These are phyloP conservation scores for Microsporum ferrugineum DNA, from an alignment of 2,329 filamentous ascomycete genomes.

Conservation along the genomic window DNA sequence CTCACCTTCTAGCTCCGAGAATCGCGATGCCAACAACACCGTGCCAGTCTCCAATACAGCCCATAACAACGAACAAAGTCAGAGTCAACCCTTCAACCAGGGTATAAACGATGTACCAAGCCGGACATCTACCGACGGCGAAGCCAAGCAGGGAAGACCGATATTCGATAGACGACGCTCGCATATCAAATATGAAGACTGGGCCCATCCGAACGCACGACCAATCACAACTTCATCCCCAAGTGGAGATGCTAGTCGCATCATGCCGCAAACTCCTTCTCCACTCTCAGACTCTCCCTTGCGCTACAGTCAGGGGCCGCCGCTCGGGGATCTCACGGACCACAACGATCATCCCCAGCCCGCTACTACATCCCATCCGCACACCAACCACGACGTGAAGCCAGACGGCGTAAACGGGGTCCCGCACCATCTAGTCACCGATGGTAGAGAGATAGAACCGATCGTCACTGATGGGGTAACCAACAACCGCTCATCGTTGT, in stretches of 20 bases:
- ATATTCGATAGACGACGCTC: neutral
- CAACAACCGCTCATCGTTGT: neutral
- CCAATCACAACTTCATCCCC: neutral
- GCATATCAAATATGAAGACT: conserved; percentile 1
- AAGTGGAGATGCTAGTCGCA: neutral
- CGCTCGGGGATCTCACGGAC: neutral
- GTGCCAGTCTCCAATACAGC: neutral
- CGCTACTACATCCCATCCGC: neutral
- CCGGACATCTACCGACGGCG: neutral
- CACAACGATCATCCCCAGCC: neutral
- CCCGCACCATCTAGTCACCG: neutral
- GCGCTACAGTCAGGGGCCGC: neutral
- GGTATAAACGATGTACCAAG: neutral
- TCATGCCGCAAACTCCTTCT: neutral
- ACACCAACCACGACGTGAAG: neutral
- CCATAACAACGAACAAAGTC: neutral
- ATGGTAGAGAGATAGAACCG: neutral
- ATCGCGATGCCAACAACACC: neutral
- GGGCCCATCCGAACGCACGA: neutral
- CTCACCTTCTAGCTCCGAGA: conserved; percentile 57
- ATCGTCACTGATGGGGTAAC: neutral
- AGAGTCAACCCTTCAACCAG: neutral
- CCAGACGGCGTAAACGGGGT: neutral
- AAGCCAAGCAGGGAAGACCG: neutral
- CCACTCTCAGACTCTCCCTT: neutral